Conservation (phyloP, 805 yeast species). For the Isabelozyma rhagii region DNA sequence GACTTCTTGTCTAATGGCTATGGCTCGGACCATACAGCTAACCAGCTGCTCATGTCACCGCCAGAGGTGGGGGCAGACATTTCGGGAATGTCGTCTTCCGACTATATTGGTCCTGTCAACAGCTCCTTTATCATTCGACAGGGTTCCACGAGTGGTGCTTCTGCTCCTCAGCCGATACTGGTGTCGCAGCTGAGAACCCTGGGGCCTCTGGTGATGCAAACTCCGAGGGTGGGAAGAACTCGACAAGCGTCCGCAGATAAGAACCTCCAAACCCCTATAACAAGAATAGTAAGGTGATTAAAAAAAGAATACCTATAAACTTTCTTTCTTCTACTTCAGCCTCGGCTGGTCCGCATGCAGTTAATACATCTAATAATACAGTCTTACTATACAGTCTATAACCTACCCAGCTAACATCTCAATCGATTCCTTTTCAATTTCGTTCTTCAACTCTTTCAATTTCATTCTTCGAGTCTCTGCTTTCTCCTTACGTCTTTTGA, state of each 20-base stretch:
- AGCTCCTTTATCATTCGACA: constrained; percentile 14
- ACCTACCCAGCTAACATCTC: neutral
- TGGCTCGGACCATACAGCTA: constrained; percentile 3
- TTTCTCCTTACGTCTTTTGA: constrained; percentile 26
- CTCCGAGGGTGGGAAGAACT: constrained; percentile 37
- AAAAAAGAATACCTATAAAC: neutral
- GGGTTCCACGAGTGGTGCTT: neutral
- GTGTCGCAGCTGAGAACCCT: constrained; percentile 5
- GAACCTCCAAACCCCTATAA: constrained; percentile 40
- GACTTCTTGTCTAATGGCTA: constrained; percentile 23
- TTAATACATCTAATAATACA: constrained; percentile 1
- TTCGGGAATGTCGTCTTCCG: constrained; percentile 29
- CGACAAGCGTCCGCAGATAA: constrained; percentile 38
- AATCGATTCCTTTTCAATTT: constrained; percentile 27
- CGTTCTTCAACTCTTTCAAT: constrained; percentile 25
- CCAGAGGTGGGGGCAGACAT: constrained; percentile 28
- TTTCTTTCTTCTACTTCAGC: no score
- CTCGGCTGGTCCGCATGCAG: no score
- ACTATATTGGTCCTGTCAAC: constrained; percentile 20
- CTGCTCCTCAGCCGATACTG: neutral
- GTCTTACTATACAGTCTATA: constrained; percentile 1
- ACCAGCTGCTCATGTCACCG: constrained; percentile 7
- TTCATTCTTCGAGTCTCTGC: constrained; percentile 22
- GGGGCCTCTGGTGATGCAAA: constrained; percentile 19
- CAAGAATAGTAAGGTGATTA: constrained; percentile 30